Conservation (phyloP, 2,329 filamentous ascomycete species). For the Teratosphaeria pseudoeucalypti region DNA sequence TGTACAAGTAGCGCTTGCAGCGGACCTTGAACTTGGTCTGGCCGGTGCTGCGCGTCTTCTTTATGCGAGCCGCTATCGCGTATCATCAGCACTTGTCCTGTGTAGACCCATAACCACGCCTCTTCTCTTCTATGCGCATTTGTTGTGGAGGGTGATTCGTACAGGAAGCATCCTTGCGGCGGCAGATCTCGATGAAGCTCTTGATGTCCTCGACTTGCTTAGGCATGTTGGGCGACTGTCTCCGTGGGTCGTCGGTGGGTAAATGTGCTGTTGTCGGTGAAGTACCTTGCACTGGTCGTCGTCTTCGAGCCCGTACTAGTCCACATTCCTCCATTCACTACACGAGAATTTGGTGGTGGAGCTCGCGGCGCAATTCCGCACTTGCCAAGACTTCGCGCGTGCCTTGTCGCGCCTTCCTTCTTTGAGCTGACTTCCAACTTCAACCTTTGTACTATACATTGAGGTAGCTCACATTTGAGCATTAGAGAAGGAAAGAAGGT, state of each 20-base stretch:
- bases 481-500: neutral
- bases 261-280: neutral
- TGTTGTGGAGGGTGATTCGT: constrained; percentile 40
- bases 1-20: constrained; percentile 88
- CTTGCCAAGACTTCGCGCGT: neutral
- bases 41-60: constrained; percentile 78
- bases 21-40: constrained; percentile 99
- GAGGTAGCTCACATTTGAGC: neutral
- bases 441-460: neutral
- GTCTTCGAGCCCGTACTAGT: neutral
- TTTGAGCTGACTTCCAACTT: neutral
- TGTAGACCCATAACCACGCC: neutral
- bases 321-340: neutral
- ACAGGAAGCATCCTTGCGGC: constrained; percentile 99
- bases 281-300: constrained; percentile 1
- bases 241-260: constrained; percentile 7
- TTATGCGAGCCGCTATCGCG: constrained; percentile 40
- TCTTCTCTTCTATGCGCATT: neutral
- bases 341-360: neutral
- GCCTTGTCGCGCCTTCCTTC: neutral
- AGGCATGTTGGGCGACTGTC: constrained; percentile 69
- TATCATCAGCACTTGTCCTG: neutral
- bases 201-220: constrained; percentile 98
- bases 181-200: constrained; percentile 99
- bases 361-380: neutral